phyloP scores from a whole-genome alignment of 257 asterid species.

The Solanum virginianum region DNA sequence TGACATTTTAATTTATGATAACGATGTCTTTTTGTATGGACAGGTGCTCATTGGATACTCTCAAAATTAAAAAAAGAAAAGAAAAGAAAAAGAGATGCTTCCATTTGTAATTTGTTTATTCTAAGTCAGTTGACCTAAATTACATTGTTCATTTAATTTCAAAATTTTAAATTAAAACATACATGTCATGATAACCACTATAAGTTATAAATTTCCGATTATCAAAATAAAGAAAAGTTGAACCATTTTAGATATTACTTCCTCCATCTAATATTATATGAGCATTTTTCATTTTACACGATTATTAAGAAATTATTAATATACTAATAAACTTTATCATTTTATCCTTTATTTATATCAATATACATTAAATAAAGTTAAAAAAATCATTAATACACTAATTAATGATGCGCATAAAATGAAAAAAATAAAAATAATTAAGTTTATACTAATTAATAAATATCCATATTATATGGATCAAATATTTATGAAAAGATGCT shows the following conservation, averaged over 20 bases:
- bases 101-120: neutral
- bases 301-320: too few relatives aligned
- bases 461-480: too few relatives aligned
- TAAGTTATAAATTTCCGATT: neutral
- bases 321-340: too few relatives aligned
- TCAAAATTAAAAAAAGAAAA: neutral
- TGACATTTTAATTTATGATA: neutral
- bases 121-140: neutral
- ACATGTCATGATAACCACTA: neutral
- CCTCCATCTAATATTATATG: too few relatives aligned
- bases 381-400: too few relatives aligned
- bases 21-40: neutral
- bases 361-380: too few relatives aligned
- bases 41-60: neutral
- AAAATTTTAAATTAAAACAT: neutral
- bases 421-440: too few relatives aligned
- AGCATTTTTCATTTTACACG: too few relatives aligned
- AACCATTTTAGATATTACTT: neutral
- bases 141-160: neutral
- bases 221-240: neutral
- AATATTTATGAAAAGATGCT: too few relatives aligned
- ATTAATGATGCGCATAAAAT: too few relatives aligned
- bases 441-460: too few relatives aligned
- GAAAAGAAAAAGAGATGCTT: neutral
- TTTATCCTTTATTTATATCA: too few relatives aligned